phyloP scores from a whole-genome alignment of 495 filamentous ascomycete species.

The Penicillium egyptiacum region DNA sequence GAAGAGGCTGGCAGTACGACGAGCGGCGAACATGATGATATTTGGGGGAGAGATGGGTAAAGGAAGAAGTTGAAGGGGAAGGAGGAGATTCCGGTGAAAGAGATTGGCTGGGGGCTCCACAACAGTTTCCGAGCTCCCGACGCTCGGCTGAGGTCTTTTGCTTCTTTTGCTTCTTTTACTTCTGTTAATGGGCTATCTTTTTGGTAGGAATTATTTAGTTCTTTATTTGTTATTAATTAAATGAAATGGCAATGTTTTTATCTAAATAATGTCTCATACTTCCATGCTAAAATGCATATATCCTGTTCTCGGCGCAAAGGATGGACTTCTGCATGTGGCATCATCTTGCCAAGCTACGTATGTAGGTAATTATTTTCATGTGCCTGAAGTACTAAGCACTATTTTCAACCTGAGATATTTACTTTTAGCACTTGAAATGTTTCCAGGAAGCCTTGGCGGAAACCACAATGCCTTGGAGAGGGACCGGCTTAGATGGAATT shows the following conservation, averaged over 20 bases:
- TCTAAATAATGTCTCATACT: neutral
- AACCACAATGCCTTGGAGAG: neutral
- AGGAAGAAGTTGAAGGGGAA: conserved; percentile 15
- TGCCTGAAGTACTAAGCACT: neutral
- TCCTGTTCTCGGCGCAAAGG: neutral
- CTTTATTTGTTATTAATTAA: neutral
- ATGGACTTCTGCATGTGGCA: neutral
- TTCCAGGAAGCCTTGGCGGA: neutral
- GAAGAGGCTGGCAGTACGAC: conserved; percentile 65
- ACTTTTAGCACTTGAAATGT: neutral
- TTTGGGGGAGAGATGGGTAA: conserved; percentile 20
- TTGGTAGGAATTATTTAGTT: neutral
- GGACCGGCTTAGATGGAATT: neutral
- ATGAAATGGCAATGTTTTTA: neutral
- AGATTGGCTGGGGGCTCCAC: conserved; percentile 20
- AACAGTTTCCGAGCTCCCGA: conserved; percentile 26
- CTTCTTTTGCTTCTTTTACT: too few species aligned
- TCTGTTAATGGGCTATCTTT: neutral
- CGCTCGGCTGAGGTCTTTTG: conserved; percentile 6
- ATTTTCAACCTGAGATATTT: neutral
- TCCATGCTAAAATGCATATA: neutral
- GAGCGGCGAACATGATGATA: conserved; percentile 70
- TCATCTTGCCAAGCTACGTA: neutral
- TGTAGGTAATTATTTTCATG: neutral
- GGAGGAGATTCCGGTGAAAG: conserved; percentile 29